phyloP scores from a whole-genome alignment of 345 rosid genomes.

The Dipteronia dyeriana region DNA sequence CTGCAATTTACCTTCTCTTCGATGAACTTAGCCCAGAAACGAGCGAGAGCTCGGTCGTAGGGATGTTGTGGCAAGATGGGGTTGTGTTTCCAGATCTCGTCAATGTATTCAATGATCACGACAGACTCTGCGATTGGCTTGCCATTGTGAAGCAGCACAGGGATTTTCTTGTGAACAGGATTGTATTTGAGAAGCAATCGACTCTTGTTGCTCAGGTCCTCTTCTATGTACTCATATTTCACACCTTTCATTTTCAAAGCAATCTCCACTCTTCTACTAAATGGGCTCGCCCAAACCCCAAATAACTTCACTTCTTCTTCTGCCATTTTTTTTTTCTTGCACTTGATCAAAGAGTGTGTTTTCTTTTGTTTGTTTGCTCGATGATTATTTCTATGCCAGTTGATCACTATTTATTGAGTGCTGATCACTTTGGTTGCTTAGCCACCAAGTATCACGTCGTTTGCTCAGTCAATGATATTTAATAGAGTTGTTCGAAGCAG shows the following conservation, averaged over 20 bases:
- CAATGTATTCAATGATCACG: conserved; percentile 56
- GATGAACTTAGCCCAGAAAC: conserved; percentile 58
- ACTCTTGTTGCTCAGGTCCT: conserved; percentile 49
- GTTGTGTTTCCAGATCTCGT: conserved; percentile 49
- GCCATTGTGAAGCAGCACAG: conserved; percentile 53
- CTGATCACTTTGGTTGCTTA: background rate
- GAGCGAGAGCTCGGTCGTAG: conserved; percentile 47
- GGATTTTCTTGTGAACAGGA: conserved; percentile 53
- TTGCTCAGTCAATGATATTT: no score
- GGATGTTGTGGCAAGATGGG: conserved; percentile 49
- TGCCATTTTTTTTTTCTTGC: conserved; percentile 16
- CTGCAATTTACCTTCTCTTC: conserved; percentile 26
- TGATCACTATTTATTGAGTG: conserved; percentile 9
- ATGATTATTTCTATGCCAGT: no score
- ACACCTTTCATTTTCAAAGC: conserved; percentile 55
- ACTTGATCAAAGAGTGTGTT: conserved; percentile 11
- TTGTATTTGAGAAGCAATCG: conserved; percentile 43
- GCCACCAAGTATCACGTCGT: conserved; percentile 19
- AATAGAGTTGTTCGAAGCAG: no score
- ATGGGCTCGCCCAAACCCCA: conserved; percentile 34
- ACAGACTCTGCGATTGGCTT: conserved; percentile 45
- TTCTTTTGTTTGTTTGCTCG: no score
- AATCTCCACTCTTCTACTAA: conserved; percentile 32
- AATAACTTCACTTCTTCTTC: background rate
- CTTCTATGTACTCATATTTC: conserved; percentile 46